Percentiles rank a stretch among this genome's conserved stretches.
Conservation (phyloP, 495 filamentous ascomycete genomes). For the Tuber umbilicatum region DNA sequence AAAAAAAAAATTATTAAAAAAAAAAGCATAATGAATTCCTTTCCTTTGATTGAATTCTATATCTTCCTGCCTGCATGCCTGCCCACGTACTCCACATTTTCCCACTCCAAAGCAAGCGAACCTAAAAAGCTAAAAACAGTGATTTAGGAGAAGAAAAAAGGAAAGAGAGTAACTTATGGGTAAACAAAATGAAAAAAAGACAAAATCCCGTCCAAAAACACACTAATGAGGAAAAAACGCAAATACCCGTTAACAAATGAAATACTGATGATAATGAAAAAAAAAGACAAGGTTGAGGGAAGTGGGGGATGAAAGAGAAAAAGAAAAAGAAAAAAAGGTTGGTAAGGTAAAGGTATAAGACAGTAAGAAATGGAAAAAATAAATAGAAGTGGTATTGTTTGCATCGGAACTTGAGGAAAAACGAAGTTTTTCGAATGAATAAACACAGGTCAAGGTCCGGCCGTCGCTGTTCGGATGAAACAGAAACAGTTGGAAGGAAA, state of each 20-base stretch:
- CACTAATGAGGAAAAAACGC: neutral
- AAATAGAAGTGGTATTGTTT: neutral
- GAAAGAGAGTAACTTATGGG: neutral
- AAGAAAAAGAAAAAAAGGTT: neutral
- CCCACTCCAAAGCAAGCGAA: conserved; percentile 1
- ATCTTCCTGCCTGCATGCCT: neutral
- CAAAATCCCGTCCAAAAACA: conserved; percentile 7
- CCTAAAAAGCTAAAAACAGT: neutral
- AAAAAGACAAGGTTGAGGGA: neutral
- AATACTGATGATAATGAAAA: neutral
- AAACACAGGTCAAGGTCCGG: conserved; percentile 4
- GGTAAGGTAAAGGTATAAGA: neutral
- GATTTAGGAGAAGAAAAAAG: neutral
- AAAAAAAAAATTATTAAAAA: neutral
- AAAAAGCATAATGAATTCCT: neutral
- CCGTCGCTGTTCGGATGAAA: conserved; percentile 3
- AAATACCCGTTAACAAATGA: conserved; percentile 4
- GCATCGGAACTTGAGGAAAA: neutral
- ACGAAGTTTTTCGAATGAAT: neutral
- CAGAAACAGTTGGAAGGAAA: conserved; percentile 2
- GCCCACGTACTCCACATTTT: neutral
- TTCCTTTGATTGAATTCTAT: neutral
- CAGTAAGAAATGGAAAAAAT: neutral
- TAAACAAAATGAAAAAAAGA: conserved; percentile 1
- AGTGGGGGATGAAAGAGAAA: neutral